phyloP scores from a whole-genome alignment of 1,284 basidiomycete species.

The Ganoderma resinaceum region DNA sequence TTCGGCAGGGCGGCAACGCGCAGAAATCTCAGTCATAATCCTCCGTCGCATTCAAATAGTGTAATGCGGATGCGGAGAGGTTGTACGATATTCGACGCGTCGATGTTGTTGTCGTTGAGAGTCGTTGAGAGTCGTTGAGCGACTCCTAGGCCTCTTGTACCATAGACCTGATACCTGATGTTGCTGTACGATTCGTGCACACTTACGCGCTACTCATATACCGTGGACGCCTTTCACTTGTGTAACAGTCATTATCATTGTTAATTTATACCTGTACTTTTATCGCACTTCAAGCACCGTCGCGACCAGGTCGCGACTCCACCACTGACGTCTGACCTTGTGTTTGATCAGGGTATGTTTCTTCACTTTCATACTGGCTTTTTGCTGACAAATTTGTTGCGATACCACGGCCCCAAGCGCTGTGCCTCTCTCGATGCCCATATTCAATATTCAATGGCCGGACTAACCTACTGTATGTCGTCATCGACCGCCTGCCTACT shows the following conservation, averaged over 20 bases:
- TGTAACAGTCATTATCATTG: conserved; percentile 19
- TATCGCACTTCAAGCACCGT: neutral
- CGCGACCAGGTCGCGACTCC: neutral
- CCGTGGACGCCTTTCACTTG: conserved; percentile 13
- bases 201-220: neutral
- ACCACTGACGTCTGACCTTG: neutral
- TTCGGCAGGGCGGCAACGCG: conserved; percentile 17
- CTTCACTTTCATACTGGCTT: too few relatives aligned
- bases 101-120: neutral
- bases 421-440: too few relatives aligned
- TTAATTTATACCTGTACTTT: conserved; percentile 17
- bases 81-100: conserved; percentile 10
- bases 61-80: neutral
- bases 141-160: neutral
- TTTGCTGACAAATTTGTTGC: neutral
- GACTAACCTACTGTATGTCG: too few relatives aligned
- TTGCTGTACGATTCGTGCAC: neutral
- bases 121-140: conserved; percentile 10
- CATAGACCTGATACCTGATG: neutral
- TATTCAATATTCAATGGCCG: too few relatives aligned
- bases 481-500: too few relatives aligned
- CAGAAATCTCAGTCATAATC: conserved; percentile 15
- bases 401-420: neutral
- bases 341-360: too few relatives aligned
- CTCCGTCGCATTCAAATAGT: neutral